Evolutionary conservation across 1,284 basidiomycete species (phyloP).

Genomic region (Moniliophthora roreri): DNA sequence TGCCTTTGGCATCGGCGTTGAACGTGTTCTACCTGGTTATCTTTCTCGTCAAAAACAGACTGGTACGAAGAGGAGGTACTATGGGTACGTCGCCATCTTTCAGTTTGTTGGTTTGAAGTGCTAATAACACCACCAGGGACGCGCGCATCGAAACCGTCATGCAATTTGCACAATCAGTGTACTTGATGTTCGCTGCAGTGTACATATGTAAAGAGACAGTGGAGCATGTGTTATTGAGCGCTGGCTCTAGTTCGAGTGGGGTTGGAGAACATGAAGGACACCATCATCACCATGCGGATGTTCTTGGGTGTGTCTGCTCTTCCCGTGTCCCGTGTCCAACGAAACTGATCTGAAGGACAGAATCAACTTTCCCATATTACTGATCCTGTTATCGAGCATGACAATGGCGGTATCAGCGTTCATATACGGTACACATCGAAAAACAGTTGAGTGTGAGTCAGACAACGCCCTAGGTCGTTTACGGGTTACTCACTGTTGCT

Average conservation of each 20-base stretch:
- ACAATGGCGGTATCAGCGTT: slow-evolving; percentile 55
- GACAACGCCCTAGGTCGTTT: neutral
- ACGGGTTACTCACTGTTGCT: slow-evolving; percentile 1
- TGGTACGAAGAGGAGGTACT: slow-evolving; percentile 43
- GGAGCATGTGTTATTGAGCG: slow-evolving; percentile 75
- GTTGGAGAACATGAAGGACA: slow-evolving; percentile 48
- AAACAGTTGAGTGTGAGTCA: slow-evolving; percentile 64
- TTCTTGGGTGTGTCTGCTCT: slow-evolving; percentile 28
- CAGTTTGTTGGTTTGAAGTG: neutral
- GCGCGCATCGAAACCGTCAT: slow-evolving; percentile 75
- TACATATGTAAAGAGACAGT: slow-evolving; percentile 95
- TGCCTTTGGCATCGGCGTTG: slow-evolving; percentile 72
- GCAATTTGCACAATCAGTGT: slow-evolving; percentile 87
- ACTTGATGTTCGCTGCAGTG: slow-evolving; percentile 87
- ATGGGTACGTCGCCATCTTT: slow-evolving; percentile 58
- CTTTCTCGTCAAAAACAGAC: slow-evolving; percentile 19
- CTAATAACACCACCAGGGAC: slow-evolving; percentile 43
- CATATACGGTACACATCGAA: slow-evolving; percentile 64
- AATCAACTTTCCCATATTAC: slow-evolving; percentile 67
- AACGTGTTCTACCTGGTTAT: slow-evolving; percentile 48
- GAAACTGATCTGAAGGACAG: slow-evolving; percentile 33
- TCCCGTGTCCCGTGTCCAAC: neutral
- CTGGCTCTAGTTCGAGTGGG: slow-evolving; percentile 41
- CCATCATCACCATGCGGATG: slow-evolving; percentile 53
- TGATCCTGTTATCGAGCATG: slow-evolving; percentile 58